A percentile compares a stretch with the other conserved stretches of the same genome.
Evolutionary conservation across 1,284 basidiomycete species (phyloP).

Genomic region (Porodaedalea pini): DNA sequence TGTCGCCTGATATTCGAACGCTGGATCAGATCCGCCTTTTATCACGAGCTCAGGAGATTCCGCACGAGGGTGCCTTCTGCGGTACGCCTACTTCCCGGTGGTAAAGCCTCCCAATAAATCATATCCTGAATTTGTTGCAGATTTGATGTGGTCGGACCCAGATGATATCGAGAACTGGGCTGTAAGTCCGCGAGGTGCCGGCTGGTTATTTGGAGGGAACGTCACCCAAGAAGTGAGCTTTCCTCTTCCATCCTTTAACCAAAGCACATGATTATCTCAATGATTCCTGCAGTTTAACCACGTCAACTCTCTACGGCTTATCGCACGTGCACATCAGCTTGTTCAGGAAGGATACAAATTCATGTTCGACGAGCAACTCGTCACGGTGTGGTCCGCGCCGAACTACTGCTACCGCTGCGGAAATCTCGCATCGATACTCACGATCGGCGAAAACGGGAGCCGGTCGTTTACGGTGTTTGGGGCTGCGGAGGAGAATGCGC

Average conservation of each 20-base stretch:
- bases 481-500: conserved; percentile 82
- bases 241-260: conserved; percentile 4
- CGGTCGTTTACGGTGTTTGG: conserved; percentile 76
- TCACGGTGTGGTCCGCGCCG: conserved; percentile 97
- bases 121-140: conserved; percentile 37
- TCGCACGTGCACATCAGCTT: conserved; percentile 91
- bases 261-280: neutral
- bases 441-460: conserved; percentile 61
- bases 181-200: conserved; percentile 90
- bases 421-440: conserved; percentile 76
- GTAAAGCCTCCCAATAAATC: no score
- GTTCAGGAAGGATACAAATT: conserved; percentile 98
- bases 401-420: conserved; percentile 92
- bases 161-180: conserved; percentile 96
- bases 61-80: conserved; percentile 97
- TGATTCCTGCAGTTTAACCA: conserved; percentile 76
- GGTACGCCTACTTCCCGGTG: no score
- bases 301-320: conserved; percentile 78
- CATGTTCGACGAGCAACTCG: conserved; percentile 93
- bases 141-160: conserved; percentile 97
- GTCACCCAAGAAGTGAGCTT: conserved; percentile 78
- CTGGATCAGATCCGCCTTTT: conserved; percentile 90
- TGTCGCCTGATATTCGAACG: conserved; percentile 89
- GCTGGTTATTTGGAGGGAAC: conserved; percentile 90
- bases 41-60: conserved; percentile 91